Base-by-base conservation (phyloP, 2,329 filamentous ascomycete genomes). In the Xylariaceae sp. region DNA sequence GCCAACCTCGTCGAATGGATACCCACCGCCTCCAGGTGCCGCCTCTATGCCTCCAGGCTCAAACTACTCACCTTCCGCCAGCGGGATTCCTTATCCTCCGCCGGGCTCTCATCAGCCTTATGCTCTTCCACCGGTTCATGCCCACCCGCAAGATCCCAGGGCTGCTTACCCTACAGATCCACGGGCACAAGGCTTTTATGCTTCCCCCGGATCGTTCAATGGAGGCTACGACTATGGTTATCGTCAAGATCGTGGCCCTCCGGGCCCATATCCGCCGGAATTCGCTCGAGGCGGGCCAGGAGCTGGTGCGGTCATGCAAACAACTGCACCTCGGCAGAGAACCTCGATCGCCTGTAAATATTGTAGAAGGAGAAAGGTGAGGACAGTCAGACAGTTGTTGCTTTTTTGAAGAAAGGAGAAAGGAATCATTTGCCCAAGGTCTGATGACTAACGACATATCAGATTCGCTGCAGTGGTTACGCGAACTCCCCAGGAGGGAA, bases 391-490 rank as follows among this genome's bases (percentile, higher is more conserved):
- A 27, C 19, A 38, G 33, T 17, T 39, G 2, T 11, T n/a, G 22
- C n/a, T 27, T 27, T 27, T 27, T 7, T 27, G 22, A 5, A 27
- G 7, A 27, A 5, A 27, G 7, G 7, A 27, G 22, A 27, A 27
- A 27, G 7, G 7, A 27, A 27, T 5, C 22, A 27, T 27, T 27
- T 27, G 22, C 22, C 22, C 22, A 27, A 27, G 4, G 4, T 27
- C 22, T 27, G 22, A 27, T 44, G 11, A 52, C 60, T 68, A 55
- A 70, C 51, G 36, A 38, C 35, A 39, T 18, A 38, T 15, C 51
- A 82, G 79, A 83, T 83, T 55, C 77, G 80, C 35, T 83, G 80
- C 68, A 82, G 78, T 53, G 80, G 80, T 27, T 82, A 82, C 54
- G 75, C 79, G 51, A 81, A 78, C 53, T 78, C 77, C 0, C 75